Conservation (phyloP, 2,329 filamentous ascomycete genomes). For the Byssoonygena ceratinophila region DNA sequence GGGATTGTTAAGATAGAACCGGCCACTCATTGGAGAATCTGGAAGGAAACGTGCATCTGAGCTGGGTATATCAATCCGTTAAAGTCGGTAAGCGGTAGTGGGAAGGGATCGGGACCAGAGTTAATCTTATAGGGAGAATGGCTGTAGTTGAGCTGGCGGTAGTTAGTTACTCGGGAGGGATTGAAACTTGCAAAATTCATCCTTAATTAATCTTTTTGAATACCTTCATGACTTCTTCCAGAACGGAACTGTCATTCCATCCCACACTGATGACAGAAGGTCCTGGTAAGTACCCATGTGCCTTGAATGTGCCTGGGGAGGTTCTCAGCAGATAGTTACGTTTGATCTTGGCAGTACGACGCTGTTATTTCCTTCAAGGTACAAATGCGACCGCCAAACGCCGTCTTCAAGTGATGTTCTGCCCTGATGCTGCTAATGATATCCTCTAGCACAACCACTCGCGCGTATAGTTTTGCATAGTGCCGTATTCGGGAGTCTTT, state of each 20-base stretch:
- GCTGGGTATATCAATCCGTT: conserved; percentile 4
- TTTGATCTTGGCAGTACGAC: conserved; percentile 3
- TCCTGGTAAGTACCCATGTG: conserved; percentile 6
- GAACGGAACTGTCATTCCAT: conserved; percentile 1
- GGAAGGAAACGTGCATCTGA: background rate
- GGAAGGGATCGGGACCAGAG: background rate
- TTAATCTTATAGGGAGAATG: background rate
- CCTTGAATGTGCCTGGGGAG: conserved; percentile 5
- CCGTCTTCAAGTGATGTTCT: background rate
- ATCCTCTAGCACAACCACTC: conserved; percentile 6
- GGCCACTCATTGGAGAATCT: background rate
- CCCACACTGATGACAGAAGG: conserved; percentile 7
- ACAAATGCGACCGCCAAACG: conserved; percentile 2
- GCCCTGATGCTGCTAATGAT: background rate
- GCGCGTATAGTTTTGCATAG: conserved; percentile 10
- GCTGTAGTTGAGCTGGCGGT: conserved; percentile 6
- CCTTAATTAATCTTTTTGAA: conserved; percentile 1
- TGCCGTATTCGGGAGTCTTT: background rate
- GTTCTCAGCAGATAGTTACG: background rate
- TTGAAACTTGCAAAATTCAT: background rate
- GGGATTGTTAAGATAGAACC: background rate
- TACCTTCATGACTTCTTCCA: background rate
- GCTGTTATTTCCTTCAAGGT: conserved; percentile 10
- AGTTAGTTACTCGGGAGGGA: too few species aligned
- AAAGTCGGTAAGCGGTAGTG: background rate